Evolutionary conservation across 2,329 filamentous ascomycete species (phyloP).

Genomic region (Elsinoe australis): DNA sequence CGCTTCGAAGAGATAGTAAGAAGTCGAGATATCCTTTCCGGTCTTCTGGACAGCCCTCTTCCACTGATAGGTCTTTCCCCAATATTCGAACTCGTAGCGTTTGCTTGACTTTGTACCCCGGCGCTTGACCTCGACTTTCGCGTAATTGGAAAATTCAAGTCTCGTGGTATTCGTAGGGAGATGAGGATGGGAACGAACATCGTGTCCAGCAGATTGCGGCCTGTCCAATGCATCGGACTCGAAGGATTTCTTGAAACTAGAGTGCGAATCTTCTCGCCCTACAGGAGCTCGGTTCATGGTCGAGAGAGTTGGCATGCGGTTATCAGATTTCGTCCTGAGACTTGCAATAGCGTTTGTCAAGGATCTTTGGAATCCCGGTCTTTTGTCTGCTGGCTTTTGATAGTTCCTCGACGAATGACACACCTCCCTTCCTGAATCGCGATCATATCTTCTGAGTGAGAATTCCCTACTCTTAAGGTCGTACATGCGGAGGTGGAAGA

Average conservation of each 20-base stretch:
- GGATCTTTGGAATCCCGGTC: slow-evolving; percentile 50
- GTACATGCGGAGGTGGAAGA: slow-evolving; percentile 94
- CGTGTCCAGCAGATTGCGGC: slow-evolving; percentile 30
- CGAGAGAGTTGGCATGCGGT: slow-evolving; percentile 35
- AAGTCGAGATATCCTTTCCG: slow-evolving; percentile 54
- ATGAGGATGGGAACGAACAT: slow-evolving; percentile 33
- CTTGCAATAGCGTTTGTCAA: slow-evolving; percentile 52
- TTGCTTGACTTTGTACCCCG: slow-evolving; percentile 59
- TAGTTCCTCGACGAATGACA: slow-evolving; percentile 74
- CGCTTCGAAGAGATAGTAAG: slow-evolving; percentile 70
- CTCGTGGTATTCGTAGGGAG: slow-evolving; percentile 69
- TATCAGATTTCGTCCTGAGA: slow-evolving; percentile 49
- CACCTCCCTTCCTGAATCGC: slow-evolving; percentile 86
- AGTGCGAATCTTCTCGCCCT: slow-evolving; percentile 52
- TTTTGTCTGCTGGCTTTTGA: slow-evolving; percentile 46
- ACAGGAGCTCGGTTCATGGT: slow-evolving; percentile 42
- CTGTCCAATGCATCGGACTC: slow-evolving; percentile 32
- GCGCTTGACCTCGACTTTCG: slow-evolving; percentile 74
- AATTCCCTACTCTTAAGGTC: slow-evolving; percentile 81
- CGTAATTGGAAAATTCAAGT: slow-evolving; percentile 96
- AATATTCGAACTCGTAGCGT: slow-evolving; percentile 88
- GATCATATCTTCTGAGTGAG: slow-evolving; percentile 82
- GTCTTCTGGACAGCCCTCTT: slow-evolving; percentile 64
- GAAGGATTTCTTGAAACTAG: slow-evolving; percentile 44
- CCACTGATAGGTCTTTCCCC: slow-evolving; percentile 82